Evolutionary conservation across 1,284 basidiomycete species (phyloP).

Genomic region (Moniliella sp.): DNA sequence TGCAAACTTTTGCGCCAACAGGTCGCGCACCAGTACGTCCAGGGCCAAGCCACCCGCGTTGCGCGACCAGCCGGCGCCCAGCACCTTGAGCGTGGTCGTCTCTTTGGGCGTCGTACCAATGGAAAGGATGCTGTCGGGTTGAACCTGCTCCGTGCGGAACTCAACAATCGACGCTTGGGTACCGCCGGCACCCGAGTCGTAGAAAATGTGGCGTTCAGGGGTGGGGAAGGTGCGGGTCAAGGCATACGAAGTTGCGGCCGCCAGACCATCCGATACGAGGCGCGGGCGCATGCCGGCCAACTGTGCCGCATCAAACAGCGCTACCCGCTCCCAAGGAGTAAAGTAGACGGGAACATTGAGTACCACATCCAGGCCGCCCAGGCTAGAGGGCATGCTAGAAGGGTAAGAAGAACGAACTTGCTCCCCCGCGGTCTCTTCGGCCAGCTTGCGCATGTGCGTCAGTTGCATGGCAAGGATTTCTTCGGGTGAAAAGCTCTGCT

Average conservation of each 20-base stretch:
- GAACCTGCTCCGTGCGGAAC: constrained; percentile 38
- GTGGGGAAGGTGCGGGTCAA: constrained; percentile 64
- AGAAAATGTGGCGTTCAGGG: constrained; percentile 66
- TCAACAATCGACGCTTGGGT: constrained; percentile 67
- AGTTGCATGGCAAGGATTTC: constrained; percentile 88
- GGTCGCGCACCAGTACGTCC: constrained; percentile 59
- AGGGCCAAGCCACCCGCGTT: constrained; percentile 58
- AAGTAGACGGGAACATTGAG: constrained; percentile 30
- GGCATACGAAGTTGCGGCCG: constrained; percentile 44
- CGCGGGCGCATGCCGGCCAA: constrained; percentile 65
- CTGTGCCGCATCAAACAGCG: constrained; percentile 57
- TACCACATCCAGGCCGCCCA: constrained; percentile 24
- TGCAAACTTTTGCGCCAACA: constrained; percentile 57
- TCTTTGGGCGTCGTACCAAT: constrained; percentile 38
- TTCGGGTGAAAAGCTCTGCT: constrained; percentile 41
- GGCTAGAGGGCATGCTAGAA: constrained; percentile 11
- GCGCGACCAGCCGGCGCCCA: constrained; percentile 60
- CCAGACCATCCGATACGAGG: constrained; percentile 70
- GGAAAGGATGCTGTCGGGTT: constrained; percentile 35
- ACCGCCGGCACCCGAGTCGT: constrained; percentile 72
- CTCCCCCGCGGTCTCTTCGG: constrained; percentile 48
- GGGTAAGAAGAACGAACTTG: constrained; percentile 14
- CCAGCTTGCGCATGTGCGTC: constrained; percentile 66
- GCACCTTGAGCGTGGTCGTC: constrained; percentile 53
- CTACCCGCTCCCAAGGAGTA: constrained; percentile 55